Conservation (phyloP, 306 rosid species). For the Glycine soja region DNA sequence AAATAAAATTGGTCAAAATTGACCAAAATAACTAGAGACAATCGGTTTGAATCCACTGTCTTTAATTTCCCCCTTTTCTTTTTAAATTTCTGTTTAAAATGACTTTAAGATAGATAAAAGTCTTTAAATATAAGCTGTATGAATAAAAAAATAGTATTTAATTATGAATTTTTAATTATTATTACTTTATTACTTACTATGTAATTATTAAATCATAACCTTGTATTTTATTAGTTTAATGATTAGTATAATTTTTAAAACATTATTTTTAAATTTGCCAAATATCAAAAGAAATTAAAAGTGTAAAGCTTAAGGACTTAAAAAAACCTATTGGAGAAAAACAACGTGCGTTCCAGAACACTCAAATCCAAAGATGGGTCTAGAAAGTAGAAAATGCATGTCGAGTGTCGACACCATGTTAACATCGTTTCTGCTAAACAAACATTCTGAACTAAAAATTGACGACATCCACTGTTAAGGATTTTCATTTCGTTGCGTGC, state of each 20-base stretch:
- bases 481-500: neutral
- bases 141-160: too few species aligned
- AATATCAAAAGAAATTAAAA: neutral
- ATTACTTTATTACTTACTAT: too few species aligned
- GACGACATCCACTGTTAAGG: neutral
- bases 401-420: constrained; percentile 1
- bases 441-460: neutral
- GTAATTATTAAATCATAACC: neutral
- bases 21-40: too few species aligned
- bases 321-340: neutral
- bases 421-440: neutral
- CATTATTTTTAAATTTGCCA: neutral
- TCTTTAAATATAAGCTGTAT: neutral
- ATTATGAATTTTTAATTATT: too few species aligned
- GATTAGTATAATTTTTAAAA: neutral
- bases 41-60: neutral
- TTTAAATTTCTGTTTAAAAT: too few species aligned
- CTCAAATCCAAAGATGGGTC: neutral
- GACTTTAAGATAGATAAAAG: too few species aligned
- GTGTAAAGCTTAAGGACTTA: neutral
- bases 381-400: neutral
- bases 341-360: neutral
- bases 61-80: too few species aligned
- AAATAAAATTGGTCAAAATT: too few species aligned
- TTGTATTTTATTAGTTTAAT: neutral